phyloP scores from a whole-genome alignment of 2,329 filamentous ascomycete genomes.

The Monosporascus sp. region DNA sequence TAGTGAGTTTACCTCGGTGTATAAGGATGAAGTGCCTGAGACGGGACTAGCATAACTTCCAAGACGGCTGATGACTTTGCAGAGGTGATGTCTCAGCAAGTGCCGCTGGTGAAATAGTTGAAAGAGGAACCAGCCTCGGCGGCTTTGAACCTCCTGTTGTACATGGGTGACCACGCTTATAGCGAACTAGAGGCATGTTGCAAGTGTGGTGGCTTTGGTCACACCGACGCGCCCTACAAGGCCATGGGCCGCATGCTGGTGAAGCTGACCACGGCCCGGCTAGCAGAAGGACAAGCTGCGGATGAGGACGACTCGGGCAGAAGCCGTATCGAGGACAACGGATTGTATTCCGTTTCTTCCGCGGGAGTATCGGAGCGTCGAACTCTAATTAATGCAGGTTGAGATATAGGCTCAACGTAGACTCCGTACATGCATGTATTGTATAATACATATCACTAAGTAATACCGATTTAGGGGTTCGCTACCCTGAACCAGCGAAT shows the following conservation, averaged over 20 bases:
- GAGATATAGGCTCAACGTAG: no score
- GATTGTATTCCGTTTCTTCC: slow-evolving; percentile 1
- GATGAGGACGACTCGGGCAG: neutral
- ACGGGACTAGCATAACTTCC: neutral
- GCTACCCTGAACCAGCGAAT: no score
- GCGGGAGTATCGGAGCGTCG: neutral
- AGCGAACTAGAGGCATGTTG: slow-evolving; percentile 1
- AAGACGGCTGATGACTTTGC: slow-evolving; percentile 3
- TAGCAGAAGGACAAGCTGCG: neutral
- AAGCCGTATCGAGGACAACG: slow-evolving; percentile 3
- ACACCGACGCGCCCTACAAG: neutral
- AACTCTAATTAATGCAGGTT: neutral
- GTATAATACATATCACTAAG: no score
- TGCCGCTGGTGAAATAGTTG: neutral
- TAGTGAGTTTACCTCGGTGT: neutral
- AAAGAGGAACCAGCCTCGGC: neutral
- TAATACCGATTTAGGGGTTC: no score
- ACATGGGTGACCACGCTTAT: slow-evolving; percentile 3
- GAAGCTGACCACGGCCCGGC: neutral
- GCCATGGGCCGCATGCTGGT: neutral
- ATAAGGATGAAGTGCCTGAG: neutral
- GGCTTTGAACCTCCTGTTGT: slow-evolving; percentile 1
- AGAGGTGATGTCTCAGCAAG: neutral
- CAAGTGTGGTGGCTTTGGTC: slow-evolving; percentile 1
- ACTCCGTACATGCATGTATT: no score